phyloP scores from a whole-genome alignment of 805 yeast genomes.

The Monosporozyma yasuniensis region DNA sequence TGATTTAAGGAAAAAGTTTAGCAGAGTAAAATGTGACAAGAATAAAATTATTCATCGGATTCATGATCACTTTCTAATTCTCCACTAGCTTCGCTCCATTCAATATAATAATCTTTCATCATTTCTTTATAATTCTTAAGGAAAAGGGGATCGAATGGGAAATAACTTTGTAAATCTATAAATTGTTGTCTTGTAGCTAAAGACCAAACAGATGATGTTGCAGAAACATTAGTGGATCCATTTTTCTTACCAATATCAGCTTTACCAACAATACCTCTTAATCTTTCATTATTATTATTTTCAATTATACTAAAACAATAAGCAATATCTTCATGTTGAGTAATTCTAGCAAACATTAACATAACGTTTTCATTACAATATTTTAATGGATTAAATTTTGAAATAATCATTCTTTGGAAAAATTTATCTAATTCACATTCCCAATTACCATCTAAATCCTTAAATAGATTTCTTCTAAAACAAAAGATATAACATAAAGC shows the following conservation, averaged over 20 bases:
- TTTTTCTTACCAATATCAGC: constrained; percentile 11
- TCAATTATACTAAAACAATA: constrained; percentile 92
- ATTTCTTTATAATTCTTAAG: constrained; percentile 51
- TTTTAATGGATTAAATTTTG: constrained; percentile 87
- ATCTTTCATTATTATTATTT: constrained; percentile 55
- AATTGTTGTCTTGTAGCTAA: constrained; percentile 68
- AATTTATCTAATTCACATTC: constrained; percentile 75
- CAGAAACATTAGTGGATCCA: constrained; percentile 12
- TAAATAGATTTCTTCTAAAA: constrained; percentile 63
- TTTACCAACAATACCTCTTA: constrained; percentile 36
- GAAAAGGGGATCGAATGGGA: constrained; percentile 90
- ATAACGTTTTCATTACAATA: constrained; percentile 92
- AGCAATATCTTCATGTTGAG: constrained; percentile 82
- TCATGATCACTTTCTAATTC: constrained; percentile 41
- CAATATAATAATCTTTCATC: constrained; percentile 53
- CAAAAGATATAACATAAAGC: constrained; percentile 87
- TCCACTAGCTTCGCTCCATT: constrained; percentile 75
- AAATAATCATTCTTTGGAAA: constrained; percentile 74
- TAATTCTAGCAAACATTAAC: constrained; percentile 82
- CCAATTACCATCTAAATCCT: constrained; percentile 46
- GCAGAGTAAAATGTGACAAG: neutral
- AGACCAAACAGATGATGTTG: constrained; percentile 22
- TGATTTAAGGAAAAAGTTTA: no score
- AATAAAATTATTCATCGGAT: constrained; percentile 29
- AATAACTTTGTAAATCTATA: constrained; percentile 84